Evolutionary conservation across 441 rosid species (phyloP).

Genomic region (Gossypium trilobum): DNA sequence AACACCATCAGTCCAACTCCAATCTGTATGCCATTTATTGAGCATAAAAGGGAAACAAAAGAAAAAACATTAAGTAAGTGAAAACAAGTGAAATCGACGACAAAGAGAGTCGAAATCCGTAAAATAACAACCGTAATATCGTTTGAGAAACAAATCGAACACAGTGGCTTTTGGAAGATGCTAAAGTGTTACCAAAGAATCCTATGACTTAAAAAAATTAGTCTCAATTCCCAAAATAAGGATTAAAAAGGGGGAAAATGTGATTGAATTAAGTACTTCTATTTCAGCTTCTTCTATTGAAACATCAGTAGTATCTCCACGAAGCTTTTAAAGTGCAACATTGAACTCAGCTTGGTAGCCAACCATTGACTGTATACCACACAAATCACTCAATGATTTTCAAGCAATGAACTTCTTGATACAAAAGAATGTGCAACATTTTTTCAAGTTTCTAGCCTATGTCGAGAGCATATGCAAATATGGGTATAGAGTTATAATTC

Average conservation of each 20-base stretch:
- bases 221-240: not conserved
- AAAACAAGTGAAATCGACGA: not conserved
- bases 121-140: not conserved
- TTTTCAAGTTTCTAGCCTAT: too few species aligned
- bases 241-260: too few species aligned
- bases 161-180: conserved; percentile 26
- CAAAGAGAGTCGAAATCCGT: not conserved
- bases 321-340: conserved; percentile 29
- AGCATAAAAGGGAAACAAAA: not conserved
- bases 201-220: not conserved
- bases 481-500: too few species aligned
- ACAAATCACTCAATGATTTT: not conserved
- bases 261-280: too few species aligned
- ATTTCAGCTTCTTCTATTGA: conserved; percentile 23
- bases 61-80: not conserved
- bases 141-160: conserved; percentile 27
- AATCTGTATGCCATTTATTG: conserved; percentile 18
- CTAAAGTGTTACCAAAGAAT: conserved; percentile 22
- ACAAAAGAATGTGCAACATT: too few species aligned
- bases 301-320: conserved; percentile 34
- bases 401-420: not conserved
- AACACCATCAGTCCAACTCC: conserved; percentile 45
- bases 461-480: too few species aligned
- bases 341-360: conserved; percentile 28
- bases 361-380: conserved; percentile 31